A percentile compares a stretch with the other conserved stretches of the same genome.
Conservation (phyloP, 2,329 filamentous ascomycete species). For the Arthrobotrys pseudoclavata region DNA sequence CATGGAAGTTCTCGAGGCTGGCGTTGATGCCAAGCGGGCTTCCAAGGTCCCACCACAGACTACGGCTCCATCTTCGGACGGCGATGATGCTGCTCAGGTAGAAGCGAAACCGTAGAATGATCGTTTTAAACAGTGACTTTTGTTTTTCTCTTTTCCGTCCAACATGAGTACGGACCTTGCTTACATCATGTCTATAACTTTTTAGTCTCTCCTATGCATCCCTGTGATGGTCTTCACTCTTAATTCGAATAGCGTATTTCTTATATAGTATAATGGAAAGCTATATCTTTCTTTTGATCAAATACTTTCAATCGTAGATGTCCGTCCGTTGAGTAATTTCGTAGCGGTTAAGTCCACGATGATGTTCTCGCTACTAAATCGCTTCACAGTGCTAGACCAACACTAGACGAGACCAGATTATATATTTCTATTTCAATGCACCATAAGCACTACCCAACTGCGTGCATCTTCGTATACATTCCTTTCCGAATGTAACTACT, state of each 20-base stretch:
- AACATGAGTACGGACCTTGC: slow-evolving; percentile 32
- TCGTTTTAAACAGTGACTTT: slow-evolving; percentile 21
- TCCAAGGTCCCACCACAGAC: slow-evolving; percentile 41
- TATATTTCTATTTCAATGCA: not conserved
- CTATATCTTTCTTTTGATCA: slow-evolving; percentile 9
- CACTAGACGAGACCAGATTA: no score
- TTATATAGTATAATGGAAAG: slow-evolving; percentile 23
- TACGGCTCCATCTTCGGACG: slow-evolving; percentile 41
- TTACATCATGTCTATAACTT: slow-evolving; percentile 26
- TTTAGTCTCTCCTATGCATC: slow-evolving; percentile 17
- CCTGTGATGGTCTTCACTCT: slow-evolving; percentile 15
- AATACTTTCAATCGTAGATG: not conserved
- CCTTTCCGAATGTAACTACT: not conserved
- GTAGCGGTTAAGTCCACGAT: not conserved
- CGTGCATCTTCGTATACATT: not conserved
- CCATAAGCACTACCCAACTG: not conserved
- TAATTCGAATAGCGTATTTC: slow-evolving; percentile 9
- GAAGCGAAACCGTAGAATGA: slow-evolving; percentile 45
- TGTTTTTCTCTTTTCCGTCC: slow-evolving; percentile 14
- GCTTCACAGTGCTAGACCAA: no score
- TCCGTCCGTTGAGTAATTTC: not conserved
- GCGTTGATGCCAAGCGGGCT: slow-evolving; percentile 45
- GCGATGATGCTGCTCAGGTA: slow-evolving; percentile 45
- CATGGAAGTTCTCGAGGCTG: slow-evolving; percentile 56
- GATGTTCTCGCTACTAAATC: not conserved